Percentiles rank a stretch among this genome's conserved stretches.
These are phyloP conservation scores for Cutaneotrichosporon cutaneum DNA, from an alignment of 1,284 basidiomycete genomes.

Conservation along the genomic window DNA sequence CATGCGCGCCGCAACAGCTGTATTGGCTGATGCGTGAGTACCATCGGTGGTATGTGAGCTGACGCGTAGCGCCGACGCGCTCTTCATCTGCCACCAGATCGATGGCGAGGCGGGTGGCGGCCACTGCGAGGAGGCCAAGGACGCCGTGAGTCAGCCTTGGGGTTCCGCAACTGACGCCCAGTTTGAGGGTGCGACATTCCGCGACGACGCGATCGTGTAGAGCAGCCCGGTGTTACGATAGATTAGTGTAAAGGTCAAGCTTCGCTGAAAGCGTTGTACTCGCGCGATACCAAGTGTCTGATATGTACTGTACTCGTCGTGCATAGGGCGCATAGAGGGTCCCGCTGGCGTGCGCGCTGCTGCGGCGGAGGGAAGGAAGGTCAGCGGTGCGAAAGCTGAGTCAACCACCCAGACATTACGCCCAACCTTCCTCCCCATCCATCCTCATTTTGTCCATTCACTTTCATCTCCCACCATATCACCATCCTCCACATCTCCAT, in stretches of 20 bases:
- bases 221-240: neutral
- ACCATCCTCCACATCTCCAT: neutral
- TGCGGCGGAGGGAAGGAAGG: neutral
- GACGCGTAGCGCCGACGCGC: conserved; percentile 61
- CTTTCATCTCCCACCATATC: neutral
- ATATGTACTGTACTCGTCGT: neutral
- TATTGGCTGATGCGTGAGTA: conserved; percentile 72
- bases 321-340: no score
- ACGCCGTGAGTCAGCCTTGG: conserved; percentile 59
- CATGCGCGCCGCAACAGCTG: conserved; percentile 74
- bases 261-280: neutral
- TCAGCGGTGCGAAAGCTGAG: neutral
- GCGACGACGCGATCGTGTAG: conserved; percentile 19
- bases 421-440: no score
- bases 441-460: no score
- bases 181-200: conserved; percentile 20
- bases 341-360: no score
- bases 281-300: neutral
- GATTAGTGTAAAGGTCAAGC: neutral
- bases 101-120: conserved; percentile 69
- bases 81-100: conserved; percentile 86
- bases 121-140: conserved; percentile 66
- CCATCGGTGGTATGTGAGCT: neutral
- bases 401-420: neutral
- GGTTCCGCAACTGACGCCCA: neutral